Evolutionary conservation across 2,329 filamentous ascomycete genomes (phyloP).

Genomic region (Colletotrichum gloeosporioides): DNA sequence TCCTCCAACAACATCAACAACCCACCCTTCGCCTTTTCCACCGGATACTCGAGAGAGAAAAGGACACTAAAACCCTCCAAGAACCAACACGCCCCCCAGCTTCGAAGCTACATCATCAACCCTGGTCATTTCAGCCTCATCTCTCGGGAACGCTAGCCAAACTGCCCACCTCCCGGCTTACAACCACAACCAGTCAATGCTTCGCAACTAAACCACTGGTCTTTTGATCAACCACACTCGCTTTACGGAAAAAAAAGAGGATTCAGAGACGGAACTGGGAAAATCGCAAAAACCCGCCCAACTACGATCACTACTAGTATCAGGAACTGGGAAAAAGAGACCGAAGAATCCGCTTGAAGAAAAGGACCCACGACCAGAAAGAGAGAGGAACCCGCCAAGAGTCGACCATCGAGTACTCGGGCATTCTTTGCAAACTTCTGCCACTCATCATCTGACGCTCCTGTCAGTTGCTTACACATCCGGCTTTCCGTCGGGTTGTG

Average conservation of each 20-base stretch:
- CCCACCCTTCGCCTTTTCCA: slow-evolving; percentile 20
- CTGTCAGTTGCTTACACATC: slow-evolving; percentile 18
- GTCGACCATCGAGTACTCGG: neutral
- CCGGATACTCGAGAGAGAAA: slow-evolving; percentile 22
- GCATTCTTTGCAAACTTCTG: slow-evolving; percentile 5
- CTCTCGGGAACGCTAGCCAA: neutral
- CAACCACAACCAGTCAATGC: slow-evolving; percentile 7
- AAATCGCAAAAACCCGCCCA: slow-evolving; percentile 23
- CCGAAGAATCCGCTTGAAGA: slow-evolving; percentile 4
- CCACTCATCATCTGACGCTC: neutral
- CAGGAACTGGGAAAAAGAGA: slow-evolving; percentile 14
- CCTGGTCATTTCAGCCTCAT: slow-evolving; percentile 12
- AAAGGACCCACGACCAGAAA: slow-evolving; percentile 21
- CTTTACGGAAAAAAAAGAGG: slow-evolving; percentile 28
- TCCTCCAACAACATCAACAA: slow-evolving; percentile 24
- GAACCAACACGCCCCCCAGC: neutral
- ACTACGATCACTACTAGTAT: slow-evolving; percentile 44
- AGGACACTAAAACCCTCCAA: neutral
- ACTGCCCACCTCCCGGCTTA: neutral
- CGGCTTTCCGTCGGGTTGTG: neutral
- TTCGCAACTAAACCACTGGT: neutral
- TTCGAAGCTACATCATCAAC: neutral
- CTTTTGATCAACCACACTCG: slow-evolving; percentile 34
- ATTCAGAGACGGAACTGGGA: neutral
- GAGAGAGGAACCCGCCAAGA: slow-evolving; percentile 16